These are phyloP conservation scores for Didymella arachidicola DNA, from an alignment of 2,329 filamentous ascomycete genomes.

Conservation along the genomic window DNA sequence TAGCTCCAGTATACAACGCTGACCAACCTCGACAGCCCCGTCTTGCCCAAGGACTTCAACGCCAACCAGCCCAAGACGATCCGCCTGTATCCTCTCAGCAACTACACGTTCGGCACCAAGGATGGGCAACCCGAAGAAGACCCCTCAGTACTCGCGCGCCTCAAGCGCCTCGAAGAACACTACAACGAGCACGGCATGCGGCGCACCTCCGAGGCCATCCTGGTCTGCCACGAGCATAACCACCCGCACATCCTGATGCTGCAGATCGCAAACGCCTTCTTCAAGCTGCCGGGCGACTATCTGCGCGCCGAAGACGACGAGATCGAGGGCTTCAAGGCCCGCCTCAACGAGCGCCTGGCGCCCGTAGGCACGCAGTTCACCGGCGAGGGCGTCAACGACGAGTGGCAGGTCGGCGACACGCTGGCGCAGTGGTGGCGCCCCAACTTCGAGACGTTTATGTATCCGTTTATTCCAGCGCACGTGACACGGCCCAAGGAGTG, in stretches of 20 bases:
- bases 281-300: conserved; percentile 98
- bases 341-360: conserved; percentile 90
- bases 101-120: conserved; percentile 99
- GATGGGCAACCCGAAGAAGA: conserved; percentile 98
- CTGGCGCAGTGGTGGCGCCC: conserved; percentile 98
- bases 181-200: conserved; percentile 94
- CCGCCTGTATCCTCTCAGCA: conserved; percentile 90
- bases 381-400: conserved; percentile 85
- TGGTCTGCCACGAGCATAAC: conserved; percentile 99
- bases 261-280: conserved; percentile 99
- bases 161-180: conserved; percentile 96
- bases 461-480: conserved; percentile 95
- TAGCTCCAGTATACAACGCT: conserved; percentile 1
- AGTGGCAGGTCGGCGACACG: conserved; percentile 95
- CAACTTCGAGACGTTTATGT: conserved; percentile 99
- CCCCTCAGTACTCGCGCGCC: conserved; percentile 87
- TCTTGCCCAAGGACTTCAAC: conserved; percentile 83
- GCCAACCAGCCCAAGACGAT: conserved; percentile 89
- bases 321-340: conserved; percentile 90
- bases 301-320: conserved; percentile 89
- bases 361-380: conserved; percentile 84
- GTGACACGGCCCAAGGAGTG: conserved; percentile 97
- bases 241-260: conserved; percentile 99
- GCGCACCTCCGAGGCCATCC: conserved; percentile 92
- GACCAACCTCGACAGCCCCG: conserved; percentile 61